Conservation (phyloP, 1,139 yeast genomes). For the Diutina rugosa region DNA sequence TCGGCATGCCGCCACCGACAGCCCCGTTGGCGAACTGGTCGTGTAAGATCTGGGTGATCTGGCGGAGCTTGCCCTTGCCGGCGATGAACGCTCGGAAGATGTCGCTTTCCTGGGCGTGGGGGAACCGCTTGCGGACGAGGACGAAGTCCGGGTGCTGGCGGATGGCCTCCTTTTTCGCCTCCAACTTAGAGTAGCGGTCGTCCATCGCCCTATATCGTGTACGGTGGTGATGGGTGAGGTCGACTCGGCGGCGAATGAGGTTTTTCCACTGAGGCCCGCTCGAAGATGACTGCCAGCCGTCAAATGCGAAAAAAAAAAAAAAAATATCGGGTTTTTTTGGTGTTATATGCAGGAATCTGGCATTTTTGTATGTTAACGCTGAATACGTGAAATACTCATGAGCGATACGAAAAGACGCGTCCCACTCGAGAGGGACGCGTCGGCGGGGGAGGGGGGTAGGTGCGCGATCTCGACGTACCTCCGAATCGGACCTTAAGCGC, state of each 20-base stretch:
- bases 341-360: neutral
- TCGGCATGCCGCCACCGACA: conserved; percentile 7
- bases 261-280: neutral
- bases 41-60: conserved; percentile 37
- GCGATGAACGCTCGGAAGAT: conserved; percentile 50
- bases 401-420: too few species aligned
- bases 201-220: neutral
- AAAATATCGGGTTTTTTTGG: neutral
- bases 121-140: conserved; percentile 34
- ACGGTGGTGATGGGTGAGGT: neutral
- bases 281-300: neutral
- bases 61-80: conserved; percentile 43
- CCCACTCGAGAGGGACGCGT: too few species aligned
- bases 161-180: neutral
- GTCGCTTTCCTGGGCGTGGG: conserved; percentile 33
- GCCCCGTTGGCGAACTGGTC: conserved; percentile 19
- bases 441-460: too few species aligned
- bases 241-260: neutral
- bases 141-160: conserved; percentile 25
- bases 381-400: too few species aligned
- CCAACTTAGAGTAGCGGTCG: neutral
- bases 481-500: too few species aligned
- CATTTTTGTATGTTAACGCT: too few species aligned
- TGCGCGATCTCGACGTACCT: too few species aligned
- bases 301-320: neutral